phyloP scores from a whole-genome alignment of 164 flowering plant genomes.

The Nymphaea colorata region DNA sequence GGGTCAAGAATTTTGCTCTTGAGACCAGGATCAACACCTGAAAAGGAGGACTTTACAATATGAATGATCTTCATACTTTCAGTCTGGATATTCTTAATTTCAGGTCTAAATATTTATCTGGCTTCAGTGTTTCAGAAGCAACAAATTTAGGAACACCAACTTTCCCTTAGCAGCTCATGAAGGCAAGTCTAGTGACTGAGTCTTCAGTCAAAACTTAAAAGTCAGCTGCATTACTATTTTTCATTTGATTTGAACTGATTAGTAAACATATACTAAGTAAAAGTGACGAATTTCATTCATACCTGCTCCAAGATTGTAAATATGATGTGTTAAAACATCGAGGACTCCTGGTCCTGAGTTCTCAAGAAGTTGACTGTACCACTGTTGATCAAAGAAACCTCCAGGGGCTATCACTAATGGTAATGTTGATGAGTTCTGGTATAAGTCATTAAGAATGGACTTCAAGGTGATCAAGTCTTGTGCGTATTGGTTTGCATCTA shows the following conservation, averaged over 20 bases:
- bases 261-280: neutral
- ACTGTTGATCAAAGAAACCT: conserved; percentile 43
- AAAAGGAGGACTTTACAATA: neutral
- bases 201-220: neutral
- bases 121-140: neutral
- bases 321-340: conserved; percentile 46
- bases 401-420: conserved; percentile 60
- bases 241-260: no score
- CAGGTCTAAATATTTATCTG: no score
- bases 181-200: neutral
- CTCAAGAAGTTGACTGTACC: conserved; percentile 47
- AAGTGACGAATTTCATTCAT: neutral
- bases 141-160: neutral
- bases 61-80: no score
- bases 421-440: conserved; percentile 18
- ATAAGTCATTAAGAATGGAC: conserved; percentile 27
- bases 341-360: conserved; percentile 38
- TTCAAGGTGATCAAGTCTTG: conserved; percentile 40
- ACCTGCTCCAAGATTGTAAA: conserved; percentile 57
- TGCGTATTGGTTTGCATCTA: conserved; percentile 37
- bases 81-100: no score
- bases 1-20: conserved; percentile 47
- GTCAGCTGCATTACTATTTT: neutral
- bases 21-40: conserved; percentile 36
- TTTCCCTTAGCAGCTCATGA: neutral